These are phyloP conservation scores for Cercospora brassicicola DNA, from an alignment of 2,329 filamentous ascomycete genomes.

Conservation along the genomic window DNA sequence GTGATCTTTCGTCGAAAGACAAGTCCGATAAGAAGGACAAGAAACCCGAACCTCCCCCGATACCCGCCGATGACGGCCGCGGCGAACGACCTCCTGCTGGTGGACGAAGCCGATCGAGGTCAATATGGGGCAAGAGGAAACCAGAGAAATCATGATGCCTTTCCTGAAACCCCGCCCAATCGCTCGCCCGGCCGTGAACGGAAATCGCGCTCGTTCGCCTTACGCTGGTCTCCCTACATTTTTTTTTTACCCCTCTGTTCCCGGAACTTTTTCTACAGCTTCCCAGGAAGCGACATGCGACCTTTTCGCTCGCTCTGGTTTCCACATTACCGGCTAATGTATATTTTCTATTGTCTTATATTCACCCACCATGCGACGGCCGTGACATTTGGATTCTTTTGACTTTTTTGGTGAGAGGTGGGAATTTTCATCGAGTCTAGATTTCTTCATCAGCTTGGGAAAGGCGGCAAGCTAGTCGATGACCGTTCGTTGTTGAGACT, in stretches of 20 bases:
- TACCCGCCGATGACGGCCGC: slow-evolving; percentile 14
- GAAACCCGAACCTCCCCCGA: slow-evolving; percentile 22
- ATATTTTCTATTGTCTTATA: slow-evolving; percentile 13
- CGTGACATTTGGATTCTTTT: neutral
- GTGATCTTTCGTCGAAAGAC: slow-evolving; percentile 2
- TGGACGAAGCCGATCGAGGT: slow-evolving; percentile 23
- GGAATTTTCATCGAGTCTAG: neutral
- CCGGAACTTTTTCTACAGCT: neutral
- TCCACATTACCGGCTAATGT: slow-evolving; percentile 16
- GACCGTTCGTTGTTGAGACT: neutral
- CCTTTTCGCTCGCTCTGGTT: neutral
- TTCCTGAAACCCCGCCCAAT: neutral
- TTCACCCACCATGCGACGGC: neutral
- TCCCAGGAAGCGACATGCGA: neutral
- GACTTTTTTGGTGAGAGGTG: neutral
- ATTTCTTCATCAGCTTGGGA: neutral
- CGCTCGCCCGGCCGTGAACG: neutral
- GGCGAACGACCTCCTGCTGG: slow-evolving; percentile 9
- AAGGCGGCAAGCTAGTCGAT: neutral
- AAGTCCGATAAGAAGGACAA: slow-evolving; percentile 20
- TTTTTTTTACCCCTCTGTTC: neutral
- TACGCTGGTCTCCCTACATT: neutral
- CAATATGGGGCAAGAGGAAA: slow-evolving; percentile 24
- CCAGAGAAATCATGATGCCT: neutral
- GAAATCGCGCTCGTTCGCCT: neutral